Evolutionary conservation across 805 yeast genomes (phyloP).

Genomic region (Blastobotrys mokoenaii): DNA sequence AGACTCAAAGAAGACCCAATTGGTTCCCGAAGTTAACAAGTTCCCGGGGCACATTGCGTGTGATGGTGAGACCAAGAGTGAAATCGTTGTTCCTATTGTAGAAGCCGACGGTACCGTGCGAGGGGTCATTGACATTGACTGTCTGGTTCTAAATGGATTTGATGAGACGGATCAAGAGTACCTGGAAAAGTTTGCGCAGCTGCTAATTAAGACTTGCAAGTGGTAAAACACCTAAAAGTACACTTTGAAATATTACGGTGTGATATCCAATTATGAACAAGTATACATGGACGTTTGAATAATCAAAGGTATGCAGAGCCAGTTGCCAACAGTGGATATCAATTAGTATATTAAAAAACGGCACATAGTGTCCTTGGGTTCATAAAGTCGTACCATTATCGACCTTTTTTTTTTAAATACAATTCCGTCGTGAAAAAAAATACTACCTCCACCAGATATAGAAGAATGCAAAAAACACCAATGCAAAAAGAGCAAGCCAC

Average conservation of each 20-base stretch:
- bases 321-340: too few species aligned
- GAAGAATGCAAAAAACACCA: conserved; percentile 41
- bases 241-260: too few species aligned
- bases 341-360: too few species aligned
- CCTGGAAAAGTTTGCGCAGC: conserved; percentile 50
- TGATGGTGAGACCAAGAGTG: conserved; percentile 90
- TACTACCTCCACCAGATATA: conserved; percentile 20
- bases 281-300: too few species aligned
- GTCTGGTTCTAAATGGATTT: conserved; percentile 57
- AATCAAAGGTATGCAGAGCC: too few species aligned
- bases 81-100: conserved; percentile 81
- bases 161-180: conserved; percentile 48
- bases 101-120: conserved; percentile 34
- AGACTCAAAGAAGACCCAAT: conserved; percentile 44
- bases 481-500: conserved; percentile 44
- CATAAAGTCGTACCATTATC: too few species aligned
- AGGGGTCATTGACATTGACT: conserved; percentile 87
- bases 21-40: conserved; percentile 67
- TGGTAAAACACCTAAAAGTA: conserved; percentile 35
- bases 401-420: too few species aligned
- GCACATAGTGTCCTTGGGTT: too few species aligned
- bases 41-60: conserved; percentile 96
- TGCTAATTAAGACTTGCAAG: conserved; percentile 46
- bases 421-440: neutral
- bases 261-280: too few species aligned